Conservation (phyloP, 306 rosid species). For the Vachellia collinsii region DNA sequence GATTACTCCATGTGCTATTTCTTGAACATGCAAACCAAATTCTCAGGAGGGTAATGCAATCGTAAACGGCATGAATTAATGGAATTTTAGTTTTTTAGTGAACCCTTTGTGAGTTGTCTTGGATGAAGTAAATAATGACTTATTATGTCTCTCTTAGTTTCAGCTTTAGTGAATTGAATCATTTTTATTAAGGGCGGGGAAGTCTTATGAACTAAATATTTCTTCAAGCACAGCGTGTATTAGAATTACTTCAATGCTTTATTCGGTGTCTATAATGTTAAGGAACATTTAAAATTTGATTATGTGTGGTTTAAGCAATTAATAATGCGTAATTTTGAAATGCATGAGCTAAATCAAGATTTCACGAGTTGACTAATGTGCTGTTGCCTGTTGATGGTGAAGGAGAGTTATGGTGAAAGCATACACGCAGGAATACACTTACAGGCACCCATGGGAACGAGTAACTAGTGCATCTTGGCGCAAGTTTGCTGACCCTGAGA, state of each 20-base stretch:
- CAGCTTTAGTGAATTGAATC: background rate
- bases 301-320: background rate
- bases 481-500: constrained; percentile 84
- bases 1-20: background rate
- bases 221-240: background rate
- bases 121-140: background rate
- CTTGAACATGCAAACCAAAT: background rate
- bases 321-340: background rate
- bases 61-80: background rate
- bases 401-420: constrained; percentile 71
- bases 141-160: background rate
- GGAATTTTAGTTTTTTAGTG: background rate
- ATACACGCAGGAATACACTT: constrained; percentile 76
- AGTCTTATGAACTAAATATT: background rate
- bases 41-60: background rate
- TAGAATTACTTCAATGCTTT: background rate
- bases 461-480: constrained; percentile 93
- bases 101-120: background rate
- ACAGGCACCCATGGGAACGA: constrained; percentile 95
- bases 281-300: background rate
- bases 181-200: background rate
- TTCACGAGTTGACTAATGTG: background rate
- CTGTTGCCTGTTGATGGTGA: constrained; percentile 11
- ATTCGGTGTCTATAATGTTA: background rate
- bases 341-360: background rate